Evolutionary conservation across 768 basidiomycete species (phyloP).

Genomic region (Cantharellus anzutake): DNA sequence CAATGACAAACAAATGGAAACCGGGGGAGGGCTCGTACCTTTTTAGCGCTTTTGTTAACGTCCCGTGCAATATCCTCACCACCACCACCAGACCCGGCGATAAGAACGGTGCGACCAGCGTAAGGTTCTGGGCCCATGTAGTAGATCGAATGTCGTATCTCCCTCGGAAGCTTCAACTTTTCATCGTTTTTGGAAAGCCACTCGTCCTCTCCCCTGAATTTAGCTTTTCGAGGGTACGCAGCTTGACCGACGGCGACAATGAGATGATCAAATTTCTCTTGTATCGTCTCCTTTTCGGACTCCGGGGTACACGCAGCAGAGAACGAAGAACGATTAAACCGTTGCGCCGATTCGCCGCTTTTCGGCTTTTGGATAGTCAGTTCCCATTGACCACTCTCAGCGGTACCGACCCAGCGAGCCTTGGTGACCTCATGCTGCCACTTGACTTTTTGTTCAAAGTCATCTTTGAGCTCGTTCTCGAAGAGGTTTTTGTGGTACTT

Average conservation of each 20-base stretch:
- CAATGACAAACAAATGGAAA: no score
- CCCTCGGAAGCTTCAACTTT: constrained; percentile 14
- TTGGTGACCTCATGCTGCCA: constrained; percentile 26
- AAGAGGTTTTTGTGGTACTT: constrained; percentile 29
- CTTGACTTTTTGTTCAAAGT: constrained; percentile 13
- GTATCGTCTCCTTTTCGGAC: no score
- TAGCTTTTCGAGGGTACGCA: constrained; percentile 28
- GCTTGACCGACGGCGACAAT: constrained; percentile 38
- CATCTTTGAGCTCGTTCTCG: constrained; percentile 9
- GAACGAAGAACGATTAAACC: not conserved
- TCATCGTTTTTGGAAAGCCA: constrained; percentile 23
- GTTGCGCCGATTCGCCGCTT: not conserved
- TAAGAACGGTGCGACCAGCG: constrained; percentile 24
- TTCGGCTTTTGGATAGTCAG: constrained; percentile 17
- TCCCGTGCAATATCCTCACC: constrained; percentile 24
- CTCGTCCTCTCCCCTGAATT: constrained; percentile 28
- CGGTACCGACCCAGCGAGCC: constrained; percentile 26
- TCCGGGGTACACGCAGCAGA: no score
- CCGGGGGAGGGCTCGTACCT: no score
- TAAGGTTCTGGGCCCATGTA: constrained; percentile 31
- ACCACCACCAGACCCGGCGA: constrained; percentile 30
- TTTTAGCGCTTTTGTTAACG: no score
- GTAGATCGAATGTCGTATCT: constrained; percentile 34
- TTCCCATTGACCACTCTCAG: constrained; percentile 26
- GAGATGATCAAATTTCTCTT: constrained; percentile 28